Evolutionary conservation across 1,284 basidiomycete species (phyloP).

Genomic region (Malassezia equina): DNA sequence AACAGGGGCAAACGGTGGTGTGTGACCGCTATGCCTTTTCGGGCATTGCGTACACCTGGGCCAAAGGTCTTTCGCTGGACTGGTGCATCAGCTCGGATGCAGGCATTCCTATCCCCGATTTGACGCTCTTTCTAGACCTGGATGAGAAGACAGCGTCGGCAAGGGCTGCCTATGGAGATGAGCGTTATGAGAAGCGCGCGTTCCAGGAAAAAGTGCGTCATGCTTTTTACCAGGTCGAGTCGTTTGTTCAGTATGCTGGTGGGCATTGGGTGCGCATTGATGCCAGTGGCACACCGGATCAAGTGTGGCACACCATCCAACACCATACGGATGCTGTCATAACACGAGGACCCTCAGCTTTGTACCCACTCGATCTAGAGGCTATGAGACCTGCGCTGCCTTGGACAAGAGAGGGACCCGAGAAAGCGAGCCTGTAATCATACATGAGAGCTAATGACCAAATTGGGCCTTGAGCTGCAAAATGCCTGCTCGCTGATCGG

Average conservation of each 20-base stretch:
- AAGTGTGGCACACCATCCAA: slow-evolving; percentile 35
- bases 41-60: slow-evolving; percentile 82
- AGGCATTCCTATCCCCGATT: slow-evolving; percentile 75
- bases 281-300: slow-evolving; percentile 30
- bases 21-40: slow-evolving; percentile 96
- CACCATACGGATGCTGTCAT: slow-evolving; percentile 11
- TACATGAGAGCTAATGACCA: slow-evolving; percentile 22
- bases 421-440: slow-evolving; percentile 2
- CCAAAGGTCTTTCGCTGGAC: slow-evolving; percentile 60
- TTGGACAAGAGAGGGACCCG: background rate
- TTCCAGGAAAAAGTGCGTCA: slow-evolving; percentile 46
- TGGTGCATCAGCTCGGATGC: slow-evolving; percentile 81
- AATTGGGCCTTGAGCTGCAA: slow-evolving; percentile 54
- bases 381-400: background rate
- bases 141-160: slow-evolving; percentile 60
- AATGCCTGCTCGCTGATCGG: slow-evolving; percentile 72
- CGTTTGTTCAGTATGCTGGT: slow-evolving; percentile 22
- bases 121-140: slow-evolving; percentile 78
- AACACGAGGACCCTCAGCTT: background rate
- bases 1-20: slow-evolving; percentile 63
- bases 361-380: background rate
- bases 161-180: slow-evolving; percentile 79
- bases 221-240: slow-evolving; percentile 29
- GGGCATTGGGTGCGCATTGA: slow-evolving; percentile 34
- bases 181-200: slow-evolving; percentile 55